Evolutionary conservation across 2,329 filamentous ascomycete species (phyloP).

Genomic region (Penicillium oxalicum): DNA sequence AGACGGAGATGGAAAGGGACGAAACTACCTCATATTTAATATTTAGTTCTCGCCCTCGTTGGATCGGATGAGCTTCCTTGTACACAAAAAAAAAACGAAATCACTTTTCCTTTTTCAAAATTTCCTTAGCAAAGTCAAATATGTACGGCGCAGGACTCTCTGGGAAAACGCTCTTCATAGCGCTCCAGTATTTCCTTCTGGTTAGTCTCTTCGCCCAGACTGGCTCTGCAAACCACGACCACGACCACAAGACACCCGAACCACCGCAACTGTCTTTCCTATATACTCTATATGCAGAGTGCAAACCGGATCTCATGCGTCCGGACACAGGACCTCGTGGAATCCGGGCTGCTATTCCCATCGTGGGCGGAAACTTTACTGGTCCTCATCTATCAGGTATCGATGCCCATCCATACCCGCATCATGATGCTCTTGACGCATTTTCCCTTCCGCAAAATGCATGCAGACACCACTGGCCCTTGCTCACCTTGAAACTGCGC

Average conservation of each 20-base stretch:
- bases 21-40: too few species aligned
- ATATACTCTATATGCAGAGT: constrained; percentile 22
- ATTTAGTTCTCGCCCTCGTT: too few species aligned
- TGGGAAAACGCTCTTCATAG: too few species aligned
- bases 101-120: not conserved
- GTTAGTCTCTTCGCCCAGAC: not conserved
- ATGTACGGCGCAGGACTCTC: too few species aligned
- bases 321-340: constrained; percentile 14
- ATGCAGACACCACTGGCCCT: too few species aligned
- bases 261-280: constrained; percentile 20
- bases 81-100: too few species aligned
- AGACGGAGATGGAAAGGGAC: too few species aligned
- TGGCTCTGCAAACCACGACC: not conserved
- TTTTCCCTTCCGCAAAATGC: too few species aligned
- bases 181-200: not conserved
- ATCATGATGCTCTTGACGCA: not conserved
- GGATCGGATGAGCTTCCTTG: too few species aligned
- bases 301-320: constrained; percentile 16
- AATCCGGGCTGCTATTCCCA: constrained; percentile 21
- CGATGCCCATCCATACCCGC: too few species aligned
- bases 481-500: too few species aligned
- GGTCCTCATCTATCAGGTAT: constrained; percentile 19
- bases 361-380: constrained; percentile 25
- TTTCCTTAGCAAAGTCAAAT: too few species aligned
- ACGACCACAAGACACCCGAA: not conserved